Conservation (phyloP, 805 yeast species). For the Ogataea degrootiae region DNA sequence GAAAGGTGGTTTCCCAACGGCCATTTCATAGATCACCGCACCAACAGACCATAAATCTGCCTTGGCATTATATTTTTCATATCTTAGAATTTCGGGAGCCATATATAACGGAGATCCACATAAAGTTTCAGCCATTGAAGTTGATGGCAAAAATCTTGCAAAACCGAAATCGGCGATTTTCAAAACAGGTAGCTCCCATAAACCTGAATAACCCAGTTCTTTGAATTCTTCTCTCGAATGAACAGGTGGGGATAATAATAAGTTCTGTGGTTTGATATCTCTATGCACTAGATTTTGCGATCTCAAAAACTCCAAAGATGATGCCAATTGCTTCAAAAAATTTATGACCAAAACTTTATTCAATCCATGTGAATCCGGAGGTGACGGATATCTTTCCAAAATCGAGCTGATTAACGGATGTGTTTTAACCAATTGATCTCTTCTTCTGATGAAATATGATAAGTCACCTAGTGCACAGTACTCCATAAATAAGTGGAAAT, state of each 20-base stretch:
- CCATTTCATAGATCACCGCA: constrained; percentile 92
- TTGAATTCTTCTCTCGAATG: constrained; percentile 59
- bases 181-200: constrained; percentile 83
- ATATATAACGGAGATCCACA: constrained; percentile 97
- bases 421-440: constrained; percentile 63
- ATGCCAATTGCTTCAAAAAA: constrained; percentile 79
- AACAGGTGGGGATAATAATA: constrained; percentile 76
- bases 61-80: constrained; percentile 93
- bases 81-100: constrained; percentile 96
- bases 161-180: constrained; percentile 98
- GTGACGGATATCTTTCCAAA: constrained; percentile 79
- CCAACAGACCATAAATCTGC: constrained; percentile 99
- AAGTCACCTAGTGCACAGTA: constrained; percentile 94
- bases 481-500: constrained; percentile 91
- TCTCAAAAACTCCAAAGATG: constrained; percentile 79
- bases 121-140: constrained; percentile 92
- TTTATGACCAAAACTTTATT: constrained; percentile 75
- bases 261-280: constrained; percentile 92
- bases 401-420: constrained; percentile 78
- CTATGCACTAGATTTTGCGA: constrained; percentile 85
- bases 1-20: constrained; percentile 95
- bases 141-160: constrained; percentile 88
- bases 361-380: constrained; percentile 69
- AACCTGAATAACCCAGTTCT: constrained; percentile 60
- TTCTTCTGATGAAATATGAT: constrained; percentile 75